Evolutionary conservation across 2,329 filamentous ascomycete species (phyloP), one percentile per base, ranked within the genome.

Genomic region (Amauroascus verrucosus): DNA sequence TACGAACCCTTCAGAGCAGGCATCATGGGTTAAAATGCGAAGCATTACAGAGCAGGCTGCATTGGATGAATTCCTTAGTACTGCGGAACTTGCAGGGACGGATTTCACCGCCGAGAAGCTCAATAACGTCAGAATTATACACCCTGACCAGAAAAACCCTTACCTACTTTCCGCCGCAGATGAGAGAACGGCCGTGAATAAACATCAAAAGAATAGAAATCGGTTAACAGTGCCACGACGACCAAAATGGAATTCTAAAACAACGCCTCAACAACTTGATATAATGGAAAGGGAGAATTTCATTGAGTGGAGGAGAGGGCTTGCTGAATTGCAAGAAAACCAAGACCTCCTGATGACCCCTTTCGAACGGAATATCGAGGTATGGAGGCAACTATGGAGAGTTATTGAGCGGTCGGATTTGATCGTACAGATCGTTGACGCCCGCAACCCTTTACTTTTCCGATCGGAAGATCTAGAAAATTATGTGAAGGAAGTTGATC

Each of bases 51-150:
- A 98, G 75, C 93, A 98, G 72, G 90, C 85, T 61, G 90, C 90
- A 43, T 82, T 98, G 57, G 93, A 98, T 70, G 93, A 98, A 70
- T 98, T 98, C 70, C 76, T 98, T 59, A 87, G 86, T 54, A 98
- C 93, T 1, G 94, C 93, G 58, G 90, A 97, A 73, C 76, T 98
- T 62, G 93, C 93, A n/a, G 91, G 89, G 60, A 98, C 93, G 60
- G 93, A 98, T 68, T 98, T 98, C 71, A 97, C 91, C 0, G 94
- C 93, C 26, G 90, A 97, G 76, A 97, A 97, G 79, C 86, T 95
- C 81, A 97, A 91, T 73, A 97, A 94, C 66, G 86, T 97, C 72
- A 96, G 96, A 76, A 96, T 98, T 67, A 96, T 98, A 62, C 93
- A 98, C 69, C 85, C 84, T 60, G 89, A 96, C 69, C 90, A 96